Evolutionary conservation across 345 rosid genomes (phyloP).

Genomic region (Turritis glabra): DNA sequence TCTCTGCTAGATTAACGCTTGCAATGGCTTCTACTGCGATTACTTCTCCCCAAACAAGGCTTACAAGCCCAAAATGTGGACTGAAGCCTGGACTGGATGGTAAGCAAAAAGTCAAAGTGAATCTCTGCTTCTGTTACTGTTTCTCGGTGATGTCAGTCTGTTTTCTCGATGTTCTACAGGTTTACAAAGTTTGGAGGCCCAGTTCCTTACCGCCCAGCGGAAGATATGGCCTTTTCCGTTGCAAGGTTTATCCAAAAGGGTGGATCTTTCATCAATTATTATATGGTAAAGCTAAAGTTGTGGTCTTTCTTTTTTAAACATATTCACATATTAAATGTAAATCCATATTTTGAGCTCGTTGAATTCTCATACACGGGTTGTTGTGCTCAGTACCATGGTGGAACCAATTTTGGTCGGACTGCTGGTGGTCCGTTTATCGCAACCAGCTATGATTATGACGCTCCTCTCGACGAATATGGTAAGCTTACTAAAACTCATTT

Average conservation of each 20-base stretch:
- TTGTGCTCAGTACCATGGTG: slow-evolving; percentile 80
- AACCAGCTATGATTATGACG: slow-evolving; percentile 96
- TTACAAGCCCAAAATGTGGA: slow-evolving; percentile 99
- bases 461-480: slow-evolving; percentile 98
- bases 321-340: slow-evolving; percentile 9
- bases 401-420: slow-evolving; percentile 98
- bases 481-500: slow-evolving; percentile 24
- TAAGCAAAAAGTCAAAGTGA: slow-evolving; percentile 36
- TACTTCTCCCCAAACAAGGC: slow-evolving; percentile 94
- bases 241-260: slow-evolving; percentile 97
- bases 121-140: not conserved
- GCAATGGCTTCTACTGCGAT: slow-evolving; percentile 98
- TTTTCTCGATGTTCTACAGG: slow-evolving; percentile 46
- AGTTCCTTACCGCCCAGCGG: slow-evolving; percentile 88
- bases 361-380: slow-evolving; percentile 3
- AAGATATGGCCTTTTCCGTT: slow-evolving; percentile 95
- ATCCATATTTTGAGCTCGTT: slow-evolving; percentile 17
- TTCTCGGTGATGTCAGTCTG: slow-evolving; percentile 7
- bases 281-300: slow-evolving; percentile 64
- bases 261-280: slow-evolving; percentile 89
- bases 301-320: not conserved
- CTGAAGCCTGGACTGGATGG: slow-evolving; percentile 99
- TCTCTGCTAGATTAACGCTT: slow-evolving; percentile 71
- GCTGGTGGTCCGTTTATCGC: slow-evolving; percentile 99
- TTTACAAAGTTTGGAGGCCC: slow-evolving; percentile 97